Evolutionary conservation across 2,329 filamentous ascomycete genomes (phyloP).

Genomic region (Calonectria pauciramosa): DNA sequence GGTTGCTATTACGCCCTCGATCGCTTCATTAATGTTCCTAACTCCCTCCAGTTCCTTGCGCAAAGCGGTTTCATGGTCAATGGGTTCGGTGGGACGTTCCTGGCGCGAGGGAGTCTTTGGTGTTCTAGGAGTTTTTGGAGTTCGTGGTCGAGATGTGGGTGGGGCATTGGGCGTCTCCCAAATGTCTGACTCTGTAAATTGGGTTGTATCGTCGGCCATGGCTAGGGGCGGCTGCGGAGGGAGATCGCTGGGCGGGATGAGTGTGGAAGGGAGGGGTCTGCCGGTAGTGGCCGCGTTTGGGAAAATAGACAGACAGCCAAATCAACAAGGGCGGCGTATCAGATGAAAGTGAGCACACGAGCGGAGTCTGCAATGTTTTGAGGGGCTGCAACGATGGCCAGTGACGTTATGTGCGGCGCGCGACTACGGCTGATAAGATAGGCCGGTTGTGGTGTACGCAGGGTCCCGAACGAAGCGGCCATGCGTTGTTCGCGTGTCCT

Average conservation of each 20-base stretch:
- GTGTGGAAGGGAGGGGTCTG: conserved; percentile 16
- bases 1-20: conserved; percentile 82
- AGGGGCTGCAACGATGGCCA: conserved; percentile 14
- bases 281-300: conserved; percentile 18
- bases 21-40: conserved; percentile 86
- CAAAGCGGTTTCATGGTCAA: conserved; percentile 79
- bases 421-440: conserved; percentile 18
- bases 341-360: conserved; percentile 17
- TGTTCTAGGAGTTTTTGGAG: conserved; percentile 62
- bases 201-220: conserved; percentile 60
- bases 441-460: conserved; percentile 13
- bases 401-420: conserved; percentile 19
- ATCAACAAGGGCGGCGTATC: conserved; percentile 26
- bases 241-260: conserved; percentile 4
- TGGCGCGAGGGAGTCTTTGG: conserved; percentile 58
- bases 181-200: conserved; percentile 63
- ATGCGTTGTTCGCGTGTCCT: conserved; percentile 25
- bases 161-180: conserved; percentile 59
- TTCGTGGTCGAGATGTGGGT: conserved; percentile 49
- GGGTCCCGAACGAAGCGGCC: conserved; percentile 2
- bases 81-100: conserved; percentile 59
- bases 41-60: conserved; percentile 86
- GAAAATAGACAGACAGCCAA: conserved; percentile 5
- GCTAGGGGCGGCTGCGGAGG: conserved; percentile 25
- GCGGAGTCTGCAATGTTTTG: conserved; percentile 19